These are phyloP conservation scores for Globisporangium cederbergense DNA, from an alignment of 352 stramenopile genomes.

Conservation along the genomic window DNA sequence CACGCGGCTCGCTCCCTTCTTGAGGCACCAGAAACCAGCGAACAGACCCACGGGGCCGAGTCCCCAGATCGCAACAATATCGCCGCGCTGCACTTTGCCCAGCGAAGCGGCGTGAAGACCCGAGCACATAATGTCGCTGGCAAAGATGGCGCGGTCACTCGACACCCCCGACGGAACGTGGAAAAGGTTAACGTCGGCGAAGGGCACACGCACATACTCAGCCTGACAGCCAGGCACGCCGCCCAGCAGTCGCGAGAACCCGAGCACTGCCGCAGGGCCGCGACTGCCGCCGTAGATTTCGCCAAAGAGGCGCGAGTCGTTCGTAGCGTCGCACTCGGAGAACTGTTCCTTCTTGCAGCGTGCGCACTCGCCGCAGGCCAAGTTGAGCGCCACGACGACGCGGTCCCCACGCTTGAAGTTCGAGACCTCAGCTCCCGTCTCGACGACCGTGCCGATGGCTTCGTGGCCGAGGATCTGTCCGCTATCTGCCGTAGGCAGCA, in stretches of 20 bases:
- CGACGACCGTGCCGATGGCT: slow-evolving; percentile 30
- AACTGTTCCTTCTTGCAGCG: slow-evolving; percentile 36
- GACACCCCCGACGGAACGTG: slow-evolving; percentile 24
- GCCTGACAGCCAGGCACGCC: slow-evolving; percentile 46
- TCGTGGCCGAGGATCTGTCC: slow-evolving; percentile 47
- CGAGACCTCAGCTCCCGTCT: slow-evolving; percentile 28
- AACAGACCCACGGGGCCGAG: slow-evolving; percentile 34
- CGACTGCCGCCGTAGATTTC: slow-evolving; percentile 34
- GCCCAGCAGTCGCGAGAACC: slow-evolving; percentile 30
- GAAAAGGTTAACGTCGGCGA: slow-evolving; percentile 39
- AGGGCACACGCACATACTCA: slow-evolving; percentile 48
- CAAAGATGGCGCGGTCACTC: slow-evolving; percentile 40
- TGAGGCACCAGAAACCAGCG: slow-evolving; percentile 27
- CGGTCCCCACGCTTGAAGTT: slow-evolving; percentile 33
- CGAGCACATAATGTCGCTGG: slow-evolving; percentile 35
- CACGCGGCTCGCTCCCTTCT: slow-evolving; percentile 35
- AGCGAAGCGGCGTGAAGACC: slow-evolving; percentile 33
- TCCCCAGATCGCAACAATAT: slow-evolving; percentile 37
- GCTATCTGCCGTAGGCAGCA: slow-evolving; percentile 32
- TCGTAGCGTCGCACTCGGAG: slow-evolving; percentile 36
- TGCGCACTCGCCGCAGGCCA: slow-evolving; percentile 37
- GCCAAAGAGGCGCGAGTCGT: slow-evolving; percentile 35
- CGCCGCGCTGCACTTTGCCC: slow-evolving; percentile 29
- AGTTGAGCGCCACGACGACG: slow-evolving; percentile 38
- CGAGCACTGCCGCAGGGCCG: slow-evolving; percentile 33